Conservation (phyloP, 495 filamentous ascomycete genomes). For the Astrocystis sublimbata region DNA sequence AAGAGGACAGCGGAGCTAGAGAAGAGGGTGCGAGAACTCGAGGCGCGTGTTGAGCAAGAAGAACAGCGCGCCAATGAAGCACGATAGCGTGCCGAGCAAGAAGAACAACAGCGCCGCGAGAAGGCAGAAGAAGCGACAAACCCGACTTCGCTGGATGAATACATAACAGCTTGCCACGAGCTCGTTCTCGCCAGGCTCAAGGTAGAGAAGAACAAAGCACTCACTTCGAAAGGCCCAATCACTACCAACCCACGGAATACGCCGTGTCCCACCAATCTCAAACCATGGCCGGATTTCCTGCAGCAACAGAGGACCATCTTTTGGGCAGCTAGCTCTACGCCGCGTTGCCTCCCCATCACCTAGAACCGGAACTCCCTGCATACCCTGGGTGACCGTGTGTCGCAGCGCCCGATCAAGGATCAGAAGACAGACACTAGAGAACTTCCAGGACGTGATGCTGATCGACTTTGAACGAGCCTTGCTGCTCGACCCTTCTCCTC, state of each 20-base stretch:
- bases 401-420: background rate
- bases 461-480: too few relatives aligned
- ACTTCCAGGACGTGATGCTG: too few relatives aligned
- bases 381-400: background rate
- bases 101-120: background rate
- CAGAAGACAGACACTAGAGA: slow-evolving; percentile 13
- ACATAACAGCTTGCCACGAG: slow-evolving; percentile 12
- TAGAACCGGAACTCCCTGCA: slow-evolving; percentile 1
- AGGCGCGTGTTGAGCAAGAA: too few relatives aligned
- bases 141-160: slow-evolving; percentile 6
- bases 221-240: slow-evolving; percentile 5
- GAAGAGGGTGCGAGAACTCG: too few relatives aligned
- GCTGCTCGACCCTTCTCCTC: too few relatives aligned
- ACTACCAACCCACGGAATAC: slow-evolving; percentile 3
- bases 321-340: slow-evolving; percentile 4
- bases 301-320: slow-evolving; percentile 15
- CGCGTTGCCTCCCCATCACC: background rate
- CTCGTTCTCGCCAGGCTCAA: slow-evolving; percentile 8
- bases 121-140: background rate
- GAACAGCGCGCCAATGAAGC: background rate
- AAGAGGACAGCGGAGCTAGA: too few relatives aligned
- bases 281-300: slow-evolving; percentile 13
- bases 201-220: slow-evolving; percentile 9
- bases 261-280: background rate
- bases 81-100: too few relatives aligned